Evolutionary conservation across 306 rosid species (phyloP).

Genomic region (Rosa persica): DNA sequence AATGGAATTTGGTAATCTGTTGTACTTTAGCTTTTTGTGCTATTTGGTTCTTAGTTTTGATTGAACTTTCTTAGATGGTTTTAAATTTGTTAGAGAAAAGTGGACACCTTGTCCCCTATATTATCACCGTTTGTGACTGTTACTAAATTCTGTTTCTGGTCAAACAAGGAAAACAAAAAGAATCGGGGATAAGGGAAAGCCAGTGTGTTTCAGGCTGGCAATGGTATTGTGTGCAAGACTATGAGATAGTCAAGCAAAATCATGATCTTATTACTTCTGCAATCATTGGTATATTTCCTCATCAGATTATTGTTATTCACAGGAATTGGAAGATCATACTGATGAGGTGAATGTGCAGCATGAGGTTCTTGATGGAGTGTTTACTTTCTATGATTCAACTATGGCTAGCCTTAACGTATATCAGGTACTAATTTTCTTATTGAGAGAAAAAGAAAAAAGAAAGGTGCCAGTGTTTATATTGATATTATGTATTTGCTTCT

Average conservation of each 20-base stretch:
- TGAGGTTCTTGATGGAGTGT: constrained; percentile 78
- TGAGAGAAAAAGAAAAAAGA: background rate
- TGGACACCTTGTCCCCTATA: background rate
- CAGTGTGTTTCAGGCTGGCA: background rate
- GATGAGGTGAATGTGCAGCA: constrained; percentile 76
- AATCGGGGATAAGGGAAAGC: background rate
- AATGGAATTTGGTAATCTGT: background rate
- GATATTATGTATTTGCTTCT: background rate
- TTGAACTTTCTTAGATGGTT: background rate
- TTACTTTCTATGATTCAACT: constrained; percentile 85
- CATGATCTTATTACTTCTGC: background rate
- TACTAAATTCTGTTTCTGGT: background rate
- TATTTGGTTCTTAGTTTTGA: background rate
- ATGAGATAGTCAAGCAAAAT: background rate
- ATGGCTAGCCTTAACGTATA: constrained; percentile 61
- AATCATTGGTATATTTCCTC: background rate
- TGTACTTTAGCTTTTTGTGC: background rate
- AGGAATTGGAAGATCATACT: constrained; percentile 92
- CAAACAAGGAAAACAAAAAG: background rate
- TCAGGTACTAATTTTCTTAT: constrained; percentile 58
- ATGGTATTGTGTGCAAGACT: background rate
- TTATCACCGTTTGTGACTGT: background rate
- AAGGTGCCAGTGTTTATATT: constrained; percentile 35
- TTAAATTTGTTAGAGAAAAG: background rate
- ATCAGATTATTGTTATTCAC: constrained; percentile 16